Conservation (phyloP, 371 early-diverging fungal genomes). For the Mucor mucedo region DNA sequence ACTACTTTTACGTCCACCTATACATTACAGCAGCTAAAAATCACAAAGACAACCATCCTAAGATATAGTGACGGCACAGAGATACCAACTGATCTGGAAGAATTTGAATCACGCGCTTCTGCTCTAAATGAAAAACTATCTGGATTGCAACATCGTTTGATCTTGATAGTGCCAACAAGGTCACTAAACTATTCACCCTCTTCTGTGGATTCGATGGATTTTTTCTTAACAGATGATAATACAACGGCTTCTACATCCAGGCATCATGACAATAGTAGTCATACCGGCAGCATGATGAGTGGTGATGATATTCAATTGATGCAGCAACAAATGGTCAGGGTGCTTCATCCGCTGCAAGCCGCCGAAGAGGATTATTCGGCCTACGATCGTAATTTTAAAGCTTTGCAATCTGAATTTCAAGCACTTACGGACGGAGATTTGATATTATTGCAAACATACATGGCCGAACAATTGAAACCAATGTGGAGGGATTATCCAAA, state of each 20-base stretch:
- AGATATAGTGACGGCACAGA: slow-evolving; percentile 30
- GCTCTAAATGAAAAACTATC: slow-evolving; percentile 37
- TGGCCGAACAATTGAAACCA: slow-evolving; percentile 8
- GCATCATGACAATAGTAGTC: slow-evolving; percentile 15
- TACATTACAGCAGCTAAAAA: slow-evolving; percentile 37
- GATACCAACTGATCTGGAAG: slow-evolving; percentile 32
- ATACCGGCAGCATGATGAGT: slow-evolving; percentile 11
- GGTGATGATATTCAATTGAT: slow-evolving; percentile 12
- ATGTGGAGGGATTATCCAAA: slow-evolving; percentile 25
- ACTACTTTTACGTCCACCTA: slow-evolving; percentile 42
- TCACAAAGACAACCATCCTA: slow-evolving; percentile 40
- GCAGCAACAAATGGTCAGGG: slow-evolving; percentile 20
- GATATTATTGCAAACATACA: slow-evolving; percentile 8
- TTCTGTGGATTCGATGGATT: slow-evolving; percentile 22
- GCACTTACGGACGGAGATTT: slow-evolving; percentile 36
- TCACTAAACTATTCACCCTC: slow-evolving; percentile 23
- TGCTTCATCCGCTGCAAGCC: slow-evolving; percentile 48
- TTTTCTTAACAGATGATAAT: slow-evolving; percentile 27
- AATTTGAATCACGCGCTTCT: slow-evolving; percentile 33
- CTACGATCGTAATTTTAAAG: slow-evolving; percentile 41
- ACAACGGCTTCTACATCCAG: slow-evolving; percentile 10
- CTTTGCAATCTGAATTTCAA: slow-evolving; percentile 39
- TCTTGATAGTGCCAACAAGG: slow-evolving; percentile 41
- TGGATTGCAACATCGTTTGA: slow-evolving; percentile 38
- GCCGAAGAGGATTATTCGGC: slow-evolving; percentile 43